Percentiles rank a stretch among this genome's conserved stretches.
Conservation (phyloP, 2,329 filamentous ascomycete genomes). For the Pyricularia sp. region DNA sequence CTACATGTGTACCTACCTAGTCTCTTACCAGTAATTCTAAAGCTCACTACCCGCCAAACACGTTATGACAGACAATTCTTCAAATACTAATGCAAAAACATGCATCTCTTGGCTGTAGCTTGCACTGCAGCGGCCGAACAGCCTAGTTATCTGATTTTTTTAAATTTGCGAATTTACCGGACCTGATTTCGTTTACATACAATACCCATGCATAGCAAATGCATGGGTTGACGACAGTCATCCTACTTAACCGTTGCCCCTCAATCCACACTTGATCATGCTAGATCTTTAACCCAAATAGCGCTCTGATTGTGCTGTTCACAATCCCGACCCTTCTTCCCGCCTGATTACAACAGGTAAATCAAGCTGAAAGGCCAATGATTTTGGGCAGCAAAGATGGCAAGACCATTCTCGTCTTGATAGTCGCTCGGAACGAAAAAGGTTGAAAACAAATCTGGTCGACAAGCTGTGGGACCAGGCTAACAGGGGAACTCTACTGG, state of each 20-base stretch:
- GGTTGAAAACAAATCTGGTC: conserved; percentile 11
- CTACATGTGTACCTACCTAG: too few species aligned
- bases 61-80: too few species aligned
- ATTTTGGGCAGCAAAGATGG: not conserved
- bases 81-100: too few species aligned
- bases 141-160: not conserved
- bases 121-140: not conserved
- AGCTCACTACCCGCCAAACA: too few species aligned
- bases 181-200: not conserved
- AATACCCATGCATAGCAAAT: not conserved
- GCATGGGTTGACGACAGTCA: conserved; percentile 40
- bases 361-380: not conserved
- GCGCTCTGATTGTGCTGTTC: not conserved
- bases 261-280: conserved; percentile 35
- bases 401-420: not conserved
- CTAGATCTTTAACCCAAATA: not conserved
- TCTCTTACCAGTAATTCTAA: too few species aligned
- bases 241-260: conserved; percentile 53
- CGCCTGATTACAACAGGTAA: not conserved
- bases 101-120: too few species aligned
- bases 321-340: not conserved
- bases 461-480: conserved; percentile 42
- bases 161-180: not conserved
- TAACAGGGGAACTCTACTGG: conserved; percentile 48
- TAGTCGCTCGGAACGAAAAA: not conserved